Conservation (phyloP, 179 eudicot genomes). For the Vitellaria paradoxa region DNA sequence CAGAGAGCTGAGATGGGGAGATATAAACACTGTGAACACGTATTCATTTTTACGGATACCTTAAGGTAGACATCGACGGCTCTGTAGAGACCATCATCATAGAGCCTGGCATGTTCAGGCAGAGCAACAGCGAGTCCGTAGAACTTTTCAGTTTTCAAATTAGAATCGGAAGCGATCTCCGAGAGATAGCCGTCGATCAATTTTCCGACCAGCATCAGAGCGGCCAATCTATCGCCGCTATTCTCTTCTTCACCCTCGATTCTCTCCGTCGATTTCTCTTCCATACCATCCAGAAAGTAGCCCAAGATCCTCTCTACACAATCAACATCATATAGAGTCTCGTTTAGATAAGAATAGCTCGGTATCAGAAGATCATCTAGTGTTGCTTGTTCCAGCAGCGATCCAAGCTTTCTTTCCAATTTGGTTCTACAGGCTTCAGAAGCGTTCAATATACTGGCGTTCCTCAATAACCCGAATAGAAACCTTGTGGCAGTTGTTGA, state of each 20-base stretch:
- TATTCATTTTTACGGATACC: constrained; percentile 31
- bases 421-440: constrained; percentile 42
- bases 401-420: constrained; percentile 77
- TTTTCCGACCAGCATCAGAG: constrained; percentile 67
- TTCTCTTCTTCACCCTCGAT: constrained; percentile 37
- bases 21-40: no score
- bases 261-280: constrained; percentile 30
- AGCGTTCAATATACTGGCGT: constrained; percentile 68
- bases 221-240: constrained; percentile 37
- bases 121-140: constrained; percentile 50
- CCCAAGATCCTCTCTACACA: constrained; percentile 79
- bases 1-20: no score
- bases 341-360: constrained; percentile 87
- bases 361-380: constrained; percentile 88
- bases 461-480: constrained; percentile 68
- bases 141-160: constrained; percentile 65
- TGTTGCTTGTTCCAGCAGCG: constrained; percentile 70
- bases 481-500: constrained; percentile 36
- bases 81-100: constrained; percentile 81
- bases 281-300: constrained; percentile 45
- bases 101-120: constrained; percentile 71
- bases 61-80: constrained; percentile 90
- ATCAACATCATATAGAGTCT: constrained; percentile 84
- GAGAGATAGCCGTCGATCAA: constrained; percentile 80
- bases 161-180: constrained; percentile 87